Evolutionary conservation across 1,284 basidiomycete species (phyloP), one percentile per base, ranked within the genome.

Genomic region (Rhodotorula sp.): DNA sequence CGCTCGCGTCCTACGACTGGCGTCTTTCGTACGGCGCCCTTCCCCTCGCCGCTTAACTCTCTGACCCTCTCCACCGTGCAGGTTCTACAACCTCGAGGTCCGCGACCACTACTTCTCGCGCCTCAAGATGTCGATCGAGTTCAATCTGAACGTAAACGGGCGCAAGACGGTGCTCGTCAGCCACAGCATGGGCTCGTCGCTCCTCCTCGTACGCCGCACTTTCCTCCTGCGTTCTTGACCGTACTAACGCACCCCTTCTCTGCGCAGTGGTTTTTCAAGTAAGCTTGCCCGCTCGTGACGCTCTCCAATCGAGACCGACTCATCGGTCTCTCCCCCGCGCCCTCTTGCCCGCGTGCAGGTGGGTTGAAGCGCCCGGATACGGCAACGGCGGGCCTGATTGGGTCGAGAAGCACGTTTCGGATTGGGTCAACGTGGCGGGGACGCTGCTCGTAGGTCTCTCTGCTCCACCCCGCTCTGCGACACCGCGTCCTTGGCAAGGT

Each of bases 61-160:
- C 50, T 57, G 34, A 57, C 39, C 4, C 21, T 0, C 12, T 6
- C n/a, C 41, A 3, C 37, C 3, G n/a, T 25, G 21, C 67, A 91
- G 91, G n/a, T 94, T 88, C 81, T 90, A 88, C 82, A 98, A 99
- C 79, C 83, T 86, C 62, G 94, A 99, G 83, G 89, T 90, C 75
- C 87, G 97, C 44, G 97, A 99, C 81, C 89, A 89, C 7, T 98
- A 95, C 82, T 98, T 97, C 79, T 92, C 91, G 0, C 88, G 87
- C 68, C 85, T 99, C 61, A 97, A 97, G 83, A 80, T 84, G 13
- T 90, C 87, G 8, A 91, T 98, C 61, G 96, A 99, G 82, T 85
- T 89, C 58, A 89, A 95, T 80, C 89, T 87, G 76, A 84, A 84
- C 69, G 86, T 90, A 19, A 89, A 90, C 73, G 85, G 86, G 22